These are phyloP conservation scores for Eremothecium sinecaudum DNA, from an alignment of 1,139 yeast genomes.

Conservation along the genomic window DNA sequence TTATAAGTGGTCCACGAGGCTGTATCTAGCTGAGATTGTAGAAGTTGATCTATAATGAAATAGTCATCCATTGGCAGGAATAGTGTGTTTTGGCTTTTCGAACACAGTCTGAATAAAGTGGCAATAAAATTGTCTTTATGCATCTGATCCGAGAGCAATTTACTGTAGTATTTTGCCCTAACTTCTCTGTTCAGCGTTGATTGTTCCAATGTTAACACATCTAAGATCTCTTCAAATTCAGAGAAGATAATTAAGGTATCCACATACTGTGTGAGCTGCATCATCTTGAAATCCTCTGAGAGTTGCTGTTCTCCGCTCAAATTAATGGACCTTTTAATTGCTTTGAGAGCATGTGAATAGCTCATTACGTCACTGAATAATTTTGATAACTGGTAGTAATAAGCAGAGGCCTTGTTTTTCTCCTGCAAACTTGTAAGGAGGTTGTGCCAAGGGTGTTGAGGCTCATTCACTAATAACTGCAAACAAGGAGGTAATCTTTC, in stretches of 20 bases:
- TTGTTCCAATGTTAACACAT: constrained; percentile 26
- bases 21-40: constrained; percentile 13
- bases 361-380: constrained; percentile 15
- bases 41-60: constrained; percentile 41
- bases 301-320: constrained; percentile 16
- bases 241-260: constrained; percentile 22
- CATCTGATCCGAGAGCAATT: constrained; percentile 20
- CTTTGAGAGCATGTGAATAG: constrained; percentile 20
- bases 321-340: constrained; percentile 26
- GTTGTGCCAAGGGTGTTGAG: constrained; percentile 19
- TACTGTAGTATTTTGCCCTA: constrained; percentile 20
- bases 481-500: constrained; percentile 20
- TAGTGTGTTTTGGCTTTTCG: constrained; percentile 9
- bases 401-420: constrained; percentile 13
- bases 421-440: constrained; percentile 16
- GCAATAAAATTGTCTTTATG: constrained; percentile 19
- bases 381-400: constrained; percentile 18
- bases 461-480: constrained; percentile 11
- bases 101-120: constrained; percentile 19
- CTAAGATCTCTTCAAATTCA: constrained; percentile 25
- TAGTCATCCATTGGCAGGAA: constrained; percentile 29
- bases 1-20: constrained; percentile 21
- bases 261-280: constrained; percentile 23
- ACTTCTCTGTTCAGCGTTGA: constrained; percentile 14
- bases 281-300: constrained; percentile 17